These are phyloP conservation scores for Bolboschoenus planiculmis DNA, from an alignment of 176 grass and related monocot genomes.

Conservation along the genomic window DNA sequence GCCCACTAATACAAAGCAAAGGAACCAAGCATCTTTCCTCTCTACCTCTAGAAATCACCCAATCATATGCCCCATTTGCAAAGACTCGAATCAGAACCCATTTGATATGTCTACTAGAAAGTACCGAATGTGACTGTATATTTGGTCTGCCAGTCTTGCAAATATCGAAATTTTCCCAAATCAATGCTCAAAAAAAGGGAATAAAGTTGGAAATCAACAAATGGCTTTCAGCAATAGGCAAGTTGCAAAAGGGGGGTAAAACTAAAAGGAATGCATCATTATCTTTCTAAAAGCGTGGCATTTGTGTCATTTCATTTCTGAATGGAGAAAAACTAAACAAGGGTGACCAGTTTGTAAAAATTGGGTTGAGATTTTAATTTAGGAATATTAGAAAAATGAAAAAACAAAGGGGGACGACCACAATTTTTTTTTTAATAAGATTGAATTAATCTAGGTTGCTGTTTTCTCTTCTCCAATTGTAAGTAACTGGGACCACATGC, in stretches of 20 bases:
- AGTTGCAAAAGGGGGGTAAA: background rate
- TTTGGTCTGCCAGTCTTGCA: conserved; percentile 10
- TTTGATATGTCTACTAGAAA: conserved; percentile 20
- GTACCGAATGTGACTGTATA: conserved; percentile 4
- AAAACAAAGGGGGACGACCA: background rate
- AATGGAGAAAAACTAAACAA: too few species aligned
- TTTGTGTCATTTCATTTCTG: conserved; percentile 20
- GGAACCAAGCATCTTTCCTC: conserved; percentile 21
- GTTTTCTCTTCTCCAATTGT: conserved; percentile 1
- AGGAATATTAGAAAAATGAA: background rate
- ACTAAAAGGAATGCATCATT: conserved; percentile 2
- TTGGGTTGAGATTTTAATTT: background rate
- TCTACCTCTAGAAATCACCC: conserved; percentile 26
- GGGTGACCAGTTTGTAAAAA: too few species aligned
- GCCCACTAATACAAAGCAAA: conserved; percentile 26
- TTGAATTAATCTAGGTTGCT: conserved; percentile 20
- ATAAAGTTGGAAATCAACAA: conserved; percentile 13
- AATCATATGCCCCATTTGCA: conserved; percentile 26
- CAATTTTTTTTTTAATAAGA: background rate
- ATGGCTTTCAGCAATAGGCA: background rate
- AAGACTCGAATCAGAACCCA: conserved; percentile 28
- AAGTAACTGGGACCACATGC: conserved; percentile 6
- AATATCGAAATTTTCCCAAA: conserved; percentile 11
- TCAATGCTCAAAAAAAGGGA: background rate
- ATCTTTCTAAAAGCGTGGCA: background rate